Evolutionary conservation across 331 rosid species (phyloP), one percentile per base, ranked within the genome.

Genomic region (Quercus lobata): DNA sequence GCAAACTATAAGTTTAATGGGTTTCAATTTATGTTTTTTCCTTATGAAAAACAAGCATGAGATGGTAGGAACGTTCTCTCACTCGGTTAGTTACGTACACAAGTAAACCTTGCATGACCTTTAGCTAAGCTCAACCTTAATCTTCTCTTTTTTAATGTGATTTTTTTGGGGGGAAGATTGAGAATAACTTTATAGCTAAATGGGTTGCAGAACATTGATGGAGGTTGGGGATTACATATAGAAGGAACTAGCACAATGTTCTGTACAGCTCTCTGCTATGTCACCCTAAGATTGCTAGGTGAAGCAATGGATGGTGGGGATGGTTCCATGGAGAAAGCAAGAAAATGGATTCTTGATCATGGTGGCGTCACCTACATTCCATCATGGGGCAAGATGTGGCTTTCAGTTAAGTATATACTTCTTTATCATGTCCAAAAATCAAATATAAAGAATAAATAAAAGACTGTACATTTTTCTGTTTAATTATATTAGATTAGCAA

Each of bases 141-240:
- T 37, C 46, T 37, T 37, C 11, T 37, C 46, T 37, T 37, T 37
- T 37, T 49, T 49, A 3, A 49, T 49, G 54, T 49, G 16, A 49
- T 49, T 49, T 49, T 49, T 12, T 12, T 44, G 15, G 54, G 17
- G 17, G 5, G 54, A 4, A 12, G 54, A 57, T 57, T 57, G 24
- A n/a, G 29, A 57, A n/a, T 57, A 22, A 57, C 63, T 57, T 57
- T 22, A 17, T 11, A 22, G 12, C 5, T 19, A 11, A 25, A 4
- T 5, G 66, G 27, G 21, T 0, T 14, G 25, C 77, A 87, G 92
- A 91, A 87, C 73, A 24, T 55, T 72, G 95, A 91, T 84, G 92
- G 95, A 41, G 95, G 90, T 9, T 91, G 95, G 95, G 95, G 95
- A 76, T 73, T 91, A 41, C 95, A 91, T 57, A 91, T 91, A 80